Conservation (phyloP, 305 asterid species). For the Solanum hybrid region DNA sequence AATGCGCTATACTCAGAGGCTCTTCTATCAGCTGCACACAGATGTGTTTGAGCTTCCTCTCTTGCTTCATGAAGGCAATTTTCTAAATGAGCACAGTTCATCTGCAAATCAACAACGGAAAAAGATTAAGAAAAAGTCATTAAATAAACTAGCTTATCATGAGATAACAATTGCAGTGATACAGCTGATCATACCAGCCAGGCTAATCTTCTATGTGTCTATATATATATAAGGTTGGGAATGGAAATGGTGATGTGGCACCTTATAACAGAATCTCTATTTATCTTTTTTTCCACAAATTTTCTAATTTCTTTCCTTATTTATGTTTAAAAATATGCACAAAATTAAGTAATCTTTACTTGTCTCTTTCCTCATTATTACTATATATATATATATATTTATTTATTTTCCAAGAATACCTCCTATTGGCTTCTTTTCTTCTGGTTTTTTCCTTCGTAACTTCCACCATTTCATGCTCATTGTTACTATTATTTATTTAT, state of each 20-base stretch:
- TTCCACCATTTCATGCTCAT: neutral
- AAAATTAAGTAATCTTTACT: neutral
- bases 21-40: conserved; percentile 86
- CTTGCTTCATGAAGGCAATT: conserved; percentile 96
- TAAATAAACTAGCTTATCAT: neutral
- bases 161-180: neutral
- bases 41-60: conserved; percentile 94
- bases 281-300: neutral
- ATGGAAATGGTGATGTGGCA: neutral
- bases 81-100: conserved; percentile 97
- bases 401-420: neutral
- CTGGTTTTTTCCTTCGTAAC: neutral
- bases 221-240: neutral
- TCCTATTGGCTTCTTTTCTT: neutral
- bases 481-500: neutral
- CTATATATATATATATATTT: neutral
- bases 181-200: neutral
- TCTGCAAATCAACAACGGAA: conserved; percentile 34
- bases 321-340: neutral
- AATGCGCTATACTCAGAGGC: conserved; percentile 79
- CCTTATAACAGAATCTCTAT: neutral
- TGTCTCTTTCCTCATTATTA: neutral
- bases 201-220: neutral
- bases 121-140: neutral
- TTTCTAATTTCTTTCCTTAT: neutral